phyloP scores from a whole-genome alignment of 441 rosid species.

The Adansonia gregorii region DNA sequence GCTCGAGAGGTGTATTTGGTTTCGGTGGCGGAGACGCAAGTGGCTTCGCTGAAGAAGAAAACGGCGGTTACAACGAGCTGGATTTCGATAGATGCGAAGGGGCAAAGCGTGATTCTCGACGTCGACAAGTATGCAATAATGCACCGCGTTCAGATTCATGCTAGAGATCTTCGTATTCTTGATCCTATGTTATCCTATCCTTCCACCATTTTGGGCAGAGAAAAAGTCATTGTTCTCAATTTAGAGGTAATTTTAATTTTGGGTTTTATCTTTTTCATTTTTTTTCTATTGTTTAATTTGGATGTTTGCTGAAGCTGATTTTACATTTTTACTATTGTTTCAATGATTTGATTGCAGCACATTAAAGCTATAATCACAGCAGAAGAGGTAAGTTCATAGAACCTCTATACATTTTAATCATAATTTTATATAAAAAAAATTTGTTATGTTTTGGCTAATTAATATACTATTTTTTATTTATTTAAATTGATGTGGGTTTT shows the following conservation, averaged over 20 bases:
- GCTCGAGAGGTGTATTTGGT: constrained; percentile 35
- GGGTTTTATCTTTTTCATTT: not conserved
- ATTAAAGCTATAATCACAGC: constrained; percentile 56
- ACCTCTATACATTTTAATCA: not conserved
- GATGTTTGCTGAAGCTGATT: not conserved
- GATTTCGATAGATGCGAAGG: constrained; percentile 38
- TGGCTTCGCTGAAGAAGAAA: constrained; percentile 41
- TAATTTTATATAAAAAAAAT: not conserved
- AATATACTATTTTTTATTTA: not conserved
- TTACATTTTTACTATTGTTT: not conserved
- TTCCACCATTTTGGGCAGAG: constrained; percentile 55
- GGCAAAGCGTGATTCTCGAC: constrained; percentile 43
- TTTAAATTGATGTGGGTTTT: constrained; percentile 11
- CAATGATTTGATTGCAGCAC: constrained; percentile 37
- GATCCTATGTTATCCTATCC: constrained; percentile 54
- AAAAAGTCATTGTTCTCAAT: constrained; percentile 51
- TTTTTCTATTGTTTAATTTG: not conserved
- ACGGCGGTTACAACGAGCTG: constrained; percentile 42
- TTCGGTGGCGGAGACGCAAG: constrained; percentile 45
- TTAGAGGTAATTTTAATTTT: constrained; percentile 39
- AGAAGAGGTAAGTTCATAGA: constrained; percentile 44
- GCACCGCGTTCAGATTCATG: constrained; percentile 57
- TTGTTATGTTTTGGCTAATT: constrained; percentile 3
- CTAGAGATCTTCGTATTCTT: constrained; percentile 56
- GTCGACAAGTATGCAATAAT: constrained; percentile 52